Evolutionary conservation across 495 filamentous ascomycete genomes (phyloP), one percentile per base, ranked within the genome.

Genomic region (Pyrenopolyporus hunteri): DNA sequence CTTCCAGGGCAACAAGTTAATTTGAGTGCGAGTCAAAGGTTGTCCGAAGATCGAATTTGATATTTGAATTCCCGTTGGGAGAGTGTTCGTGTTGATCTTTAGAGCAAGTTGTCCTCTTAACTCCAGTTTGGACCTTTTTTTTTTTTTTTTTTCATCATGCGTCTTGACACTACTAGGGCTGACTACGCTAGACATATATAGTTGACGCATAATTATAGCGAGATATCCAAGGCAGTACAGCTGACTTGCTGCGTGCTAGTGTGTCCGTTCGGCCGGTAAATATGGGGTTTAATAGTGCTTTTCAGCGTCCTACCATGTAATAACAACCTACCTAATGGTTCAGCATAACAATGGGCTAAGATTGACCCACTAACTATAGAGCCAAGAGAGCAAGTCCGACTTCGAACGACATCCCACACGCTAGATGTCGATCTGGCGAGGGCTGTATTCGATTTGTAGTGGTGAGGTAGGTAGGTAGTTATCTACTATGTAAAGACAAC

Each of bases 401-500:
- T 56, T 46, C 9, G 8, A 51, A 56, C 32, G 23, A 40, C 45
- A 65, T 51, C 44, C 56, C 56, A 29, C 37, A 56, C 53, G 37
- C 36, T 56, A 59, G 51, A 22, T 43, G 57, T 11, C 42, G 63
- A 66, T 57, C 57, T 44, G n/a, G 20, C 17, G 40, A 57, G 43
- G 20, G 26, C 20, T 26, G 26, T 22, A 31, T 53, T 50, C 48
- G 26, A 43, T 37, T 55, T 37, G 42, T 40, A 45, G 37, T 19
- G 26, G 40, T 45, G 25, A 32, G 29, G 45, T 49, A 17, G 36
- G 23, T 26, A 25, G 37, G n/a, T n/a, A n/a, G n/a, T n/a, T n/a
- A n/a, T n/a, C n/a, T n/a, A n/a, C 46, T 42, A 65, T 51, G 49
- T 47, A 65, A 54, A 36, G 45, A 49, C 13, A 43, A 61, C 40